phyloP scores from a whole-genome alignment of 2,329 filamentous ascomycete species.

The Microdochium bolleyi region DNA sequence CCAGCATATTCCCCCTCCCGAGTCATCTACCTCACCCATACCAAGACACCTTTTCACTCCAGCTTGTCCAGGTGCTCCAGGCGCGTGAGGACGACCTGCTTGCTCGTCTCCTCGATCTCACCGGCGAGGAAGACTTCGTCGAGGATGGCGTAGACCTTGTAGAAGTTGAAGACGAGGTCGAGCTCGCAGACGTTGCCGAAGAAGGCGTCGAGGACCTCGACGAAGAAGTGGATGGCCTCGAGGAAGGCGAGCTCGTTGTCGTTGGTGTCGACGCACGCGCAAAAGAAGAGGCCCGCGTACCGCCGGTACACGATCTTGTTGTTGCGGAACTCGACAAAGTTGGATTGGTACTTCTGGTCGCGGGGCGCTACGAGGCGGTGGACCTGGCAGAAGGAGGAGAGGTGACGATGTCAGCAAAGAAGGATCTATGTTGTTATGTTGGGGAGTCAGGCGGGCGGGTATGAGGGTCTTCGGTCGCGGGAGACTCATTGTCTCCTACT shows the following conservation, averaged over 20 bases:
- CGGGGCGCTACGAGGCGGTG: slow-evolving; percentile 95
- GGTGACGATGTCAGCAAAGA: slow-evolving; percentile 1
- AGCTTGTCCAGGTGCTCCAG: slow-evolving; percentile 95
- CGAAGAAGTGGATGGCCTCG: slow-evolving; percentile 98
- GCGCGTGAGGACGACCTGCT: slow-evolving; percentile 91
- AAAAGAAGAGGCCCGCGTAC: slow-evolving; percentile 98
- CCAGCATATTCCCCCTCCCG: no score
- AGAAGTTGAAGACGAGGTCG: slow-evolving; percentile 78
- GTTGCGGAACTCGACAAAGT: slow-evolving; percentile 94
- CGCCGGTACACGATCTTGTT: slow-evolving; percentile 96
- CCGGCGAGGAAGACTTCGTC: slow-evolving; percentile 97
- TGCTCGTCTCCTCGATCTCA: slow-evolving; percentile 98
- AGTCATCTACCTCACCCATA: no score
- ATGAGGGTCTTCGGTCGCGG: no score
- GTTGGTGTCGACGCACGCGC: slow-evolving; percentile 96
- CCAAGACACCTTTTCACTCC: slow-evolving; percentile 48
- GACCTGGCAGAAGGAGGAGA: slow-evolving; percentile 45
- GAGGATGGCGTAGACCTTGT: slow-evolving; percentile 92
- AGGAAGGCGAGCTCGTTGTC: slow-evolving; percentile 97
- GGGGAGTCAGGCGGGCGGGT: no score
- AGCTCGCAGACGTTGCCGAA: slow-evolving; percentile 99
- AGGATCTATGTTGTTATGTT: no score
- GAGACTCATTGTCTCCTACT: no score
- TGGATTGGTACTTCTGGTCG: slow-evolving; percentile 99
- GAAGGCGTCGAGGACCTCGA: slow-evolving; percentile 96